These are phyloP conservation scores for Asterophora lycoperdoides DNA, from an alignment of 768 basidiomycete species.

Conservation along the genomic window DNA sequence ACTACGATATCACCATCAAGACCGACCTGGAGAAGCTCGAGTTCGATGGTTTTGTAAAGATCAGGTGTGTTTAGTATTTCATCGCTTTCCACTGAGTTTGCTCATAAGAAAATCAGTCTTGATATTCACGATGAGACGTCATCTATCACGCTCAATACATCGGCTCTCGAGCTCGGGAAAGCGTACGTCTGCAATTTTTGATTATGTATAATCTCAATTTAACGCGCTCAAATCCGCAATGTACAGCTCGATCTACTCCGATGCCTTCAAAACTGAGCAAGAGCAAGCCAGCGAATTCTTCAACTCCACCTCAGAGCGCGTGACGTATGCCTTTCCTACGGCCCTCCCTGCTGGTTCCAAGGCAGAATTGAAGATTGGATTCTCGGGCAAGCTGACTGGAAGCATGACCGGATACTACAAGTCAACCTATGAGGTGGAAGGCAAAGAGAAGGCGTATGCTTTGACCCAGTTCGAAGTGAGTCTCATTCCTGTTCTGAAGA, in stretches of 20 bases:
- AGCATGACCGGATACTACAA: constrained; percentile 85
- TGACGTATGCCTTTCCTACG: constrained; percentile 53
- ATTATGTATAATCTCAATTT: not conserved
- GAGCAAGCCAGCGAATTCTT: constrained; percentile 41
- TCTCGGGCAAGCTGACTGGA: constrained; percentile 61
- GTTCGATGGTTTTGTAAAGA: constrained; percentile 75
- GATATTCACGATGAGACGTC: constrained; percentile 60
- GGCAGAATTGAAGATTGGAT: constrained; percentile 66
- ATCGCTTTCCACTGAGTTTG: not conserved
- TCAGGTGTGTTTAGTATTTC: constrained; percentile 43
- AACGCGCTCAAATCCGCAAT: not conserved
- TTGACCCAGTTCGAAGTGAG: constrained; percentile 87
- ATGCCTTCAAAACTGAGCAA: constrained; percentile 49
- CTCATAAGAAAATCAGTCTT: constrained; percentile 40
- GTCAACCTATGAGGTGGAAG: constrained; percentile 58
- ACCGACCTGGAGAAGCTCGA: constrained; percentile 76
- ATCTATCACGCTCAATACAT: constrained; percentile 60
- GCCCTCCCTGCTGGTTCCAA: constrained; percentile 63
- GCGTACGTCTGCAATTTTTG: constrained; percentile 33
- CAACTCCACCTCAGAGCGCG: constrained; percentile 63
- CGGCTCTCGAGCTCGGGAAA: constrained; percentile 52
- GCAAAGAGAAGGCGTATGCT: constrained; percentile 62
- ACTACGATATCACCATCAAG: constrained; percentile 76
- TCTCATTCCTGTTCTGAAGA: not conserved
- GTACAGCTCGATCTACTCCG: constrained; percentile 44